These are phyloP conservation scores for Sphaceloma murrayae DNA, from an alignment of 2,329 filamentous ascomycete species.

Conservation along the genomic window DNA sequence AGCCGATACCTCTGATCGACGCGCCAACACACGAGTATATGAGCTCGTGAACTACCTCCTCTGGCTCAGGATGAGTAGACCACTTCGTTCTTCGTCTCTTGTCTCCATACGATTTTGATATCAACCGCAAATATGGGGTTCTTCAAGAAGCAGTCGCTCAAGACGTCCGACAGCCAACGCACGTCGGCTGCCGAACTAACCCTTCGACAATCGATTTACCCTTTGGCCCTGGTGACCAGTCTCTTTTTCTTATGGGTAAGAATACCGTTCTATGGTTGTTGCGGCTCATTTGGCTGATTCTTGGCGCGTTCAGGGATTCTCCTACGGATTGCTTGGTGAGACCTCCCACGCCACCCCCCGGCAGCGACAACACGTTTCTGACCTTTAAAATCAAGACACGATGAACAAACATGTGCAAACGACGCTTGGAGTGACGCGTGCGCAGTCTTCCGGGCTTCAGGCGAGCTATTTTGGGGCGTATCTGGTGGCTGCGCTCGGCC, in stretches of 20 bases:
- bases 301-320: slow-evolving; percentile 39
- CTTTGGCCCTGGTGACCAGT: slow-evolving; percentile 55
- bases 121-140: background rate
- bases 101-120: background rate
- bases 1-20: background rate
- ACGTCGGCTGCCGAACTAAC: slow-evolving; percentile 54
- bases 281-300: no score
- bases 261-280: slow-evolving; percentile 1
- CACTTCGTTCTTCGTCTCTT: background rate
- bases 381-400: no score
- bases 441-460: slow-evolving; percentile 39
- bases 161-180: slow-evolving; percentile 34
- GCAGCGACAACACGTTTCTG: no score
- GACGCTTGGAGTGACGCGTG: slow-evolving; percentile 35
- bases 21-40: no score
- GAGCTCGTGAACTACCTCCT: no score
- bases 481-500: slow-evolving; percentile 40
- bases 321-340: slow-evolving; percentile 43
- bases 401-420: slow-evolving; percentile 38
- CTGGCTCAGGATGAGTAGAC: background rate
- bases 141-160: slow-evolving; percentile 20
- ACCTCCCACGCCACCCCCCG: no score
- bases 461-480: slow-evolving; percentile 44
- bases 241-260: slow-evolving; percentile 55
- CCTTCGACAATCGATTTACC: slow-evolving; percentile 55